phyloP scores from a whole-genome alignment of 2,329 filamentous ascomycete genomes.

The Hypoxylon sp. region DNA sequence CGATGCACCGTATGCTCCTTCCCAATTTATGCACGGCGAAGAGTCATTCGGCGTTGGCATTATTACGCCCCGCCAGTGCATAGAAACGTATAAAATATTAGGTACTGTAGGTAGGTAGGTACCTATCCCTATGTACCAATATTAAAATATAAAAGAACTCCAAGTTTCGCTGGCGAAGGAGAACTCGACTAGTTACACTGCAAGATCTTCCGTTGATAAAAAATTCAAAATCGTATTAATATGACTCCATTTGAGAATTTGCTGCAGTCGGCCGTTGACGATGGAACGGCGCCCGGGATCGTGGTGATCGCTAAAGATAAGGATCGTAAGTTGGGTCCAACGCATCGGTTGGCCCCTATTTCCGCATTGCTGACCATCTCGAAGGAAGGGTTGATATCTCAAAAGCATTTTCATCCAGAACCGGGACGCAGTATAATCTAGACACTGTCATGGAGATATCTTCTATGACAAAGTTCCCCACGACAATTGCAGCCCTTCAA shows the following conservation, averaged over 20 bases:
- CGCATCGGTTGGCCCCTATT: background rate
- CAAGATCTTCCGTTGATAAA: background rate
- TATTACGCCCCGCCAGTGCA: background rate
- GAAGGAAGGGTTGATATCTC: conserved; percentile 42
- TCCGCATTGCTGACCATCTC: background rate
- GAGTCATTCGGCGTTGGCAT: background rate
- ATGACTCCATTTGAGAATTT: conserved; percentile 40
- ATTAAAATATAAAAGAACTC: background rate
- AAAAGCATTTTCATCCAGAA: conserved; percentile 35
- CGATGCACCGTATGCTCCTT: background rate
- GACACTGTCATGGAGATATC: conserved; percentile 56
- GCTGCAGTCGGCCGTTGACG: conserved; percentile 38
- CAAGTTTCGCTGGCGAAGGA: background rate
- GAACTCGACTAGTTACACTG: background rate
- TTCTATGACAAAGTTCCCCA: conserved; percentile 62
- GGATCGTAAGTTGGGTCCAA: conserved; percentile 32
- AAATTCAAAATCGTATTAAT: background rate
- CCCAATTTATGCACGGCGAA: background rate
- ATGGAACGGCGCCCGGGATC: conserved; percentile 42
- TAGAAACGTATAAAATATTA: background rate
- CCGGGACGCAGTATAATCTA: conserved; percentile 34
- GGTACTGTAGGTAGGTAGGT: background rate
- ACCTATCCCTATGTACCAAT: background rate
- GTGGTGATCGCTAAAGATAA: conserved; percentile 45
- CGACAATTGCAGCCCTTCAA: conserved; percentile 63